Base-by-base conservation (phyloP, 768 basidiomycete species). In the Suillus lakei region DNA sequence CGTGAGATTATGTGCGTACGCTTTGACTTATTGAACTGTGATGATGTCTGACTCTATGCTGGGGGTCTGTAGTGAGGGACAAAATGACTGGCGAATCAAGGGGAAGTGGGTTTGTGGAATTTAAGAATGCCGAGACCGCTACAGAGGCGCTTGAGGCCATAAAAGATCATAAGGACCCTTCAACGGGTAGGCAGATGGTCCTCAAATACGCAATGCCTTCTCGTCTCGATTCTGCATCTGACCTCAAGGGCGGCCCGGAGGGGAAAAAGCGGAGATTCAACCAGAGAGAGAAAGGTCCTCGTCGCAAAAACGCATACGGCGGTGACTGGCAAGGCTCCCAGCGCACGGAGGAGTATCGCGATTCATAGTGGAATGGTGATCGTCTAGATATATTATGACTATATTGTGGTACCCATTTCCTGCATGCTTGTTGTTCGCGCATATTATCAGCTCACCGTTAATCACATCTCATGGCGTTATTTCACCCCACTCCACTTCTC, bases 41-140 rank as follows among this genome's bases (percentile, higher is more conserved):
- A 46, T 53, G 23, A 38, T 21, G 15, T 54, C 4, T 34, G 13
- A 61, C 64, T 66, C 2, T 23, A 26, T 30, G 53, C 21, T 23
- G 1, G 9, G 9, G 21, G 15, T 36, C 23, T 46, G 56, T 55
- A 83, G 78, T 80, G 66, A 79, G 77, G 66, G 71, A 74, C 65
- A 73, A 63, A n/a, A 65, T 75, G 28, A 79, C 73, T 0, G 78
- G 79, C 32, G 70, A 69, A 18, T 64, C 64, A 12, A 71, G 64
- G n/a, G 74, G 76, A 7, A 75, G 68, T 4, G 86, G 83, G 30
- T 90, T 88, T 76, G 71, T 91, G 63, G 81, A 87, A 66, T 89
- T 91, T 72, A 75, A 67, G 55, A 69, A 73, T 63, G 73, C 81
- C 56, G 77, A 83, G n/a, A 64, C 73, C 5, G 86, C 89, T 9